phyloP scores from a whole-genome alignment of 2,329 filamentous ascomycete species.

The Orbilia quercus region DNA sequence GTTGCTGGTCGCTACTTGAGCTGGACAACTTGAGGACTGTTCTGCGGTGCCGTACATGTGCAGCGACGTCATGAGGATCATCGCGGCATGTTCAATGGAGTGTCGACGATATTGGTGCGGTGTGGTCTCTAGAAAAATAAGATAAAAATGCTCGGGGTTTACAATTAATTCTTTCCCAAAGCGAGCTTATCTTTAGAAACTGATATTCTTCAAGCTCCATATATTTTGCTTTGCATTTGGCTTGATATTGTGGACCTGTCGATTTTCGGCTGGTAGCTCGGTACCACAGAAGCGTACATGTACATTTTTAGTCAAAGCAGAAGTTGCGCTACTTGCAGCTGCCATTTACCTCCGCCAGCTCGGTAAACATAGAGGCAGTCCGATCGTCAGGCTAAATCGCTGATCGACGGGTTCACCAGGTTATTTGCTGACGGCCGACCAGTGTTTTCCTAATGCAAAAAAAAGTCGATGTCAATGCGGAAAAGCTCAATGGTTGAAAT shows the following conservation, averaged over 20 bases:
- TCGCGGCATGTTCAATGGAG: not conserved
- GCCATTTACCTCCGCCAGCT: conserved; percentile 3
- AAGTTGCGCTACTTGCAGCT: conserved; percentile 22
- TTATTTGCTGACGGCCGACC: conserved; percentile 39
- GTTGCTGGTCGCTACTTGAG: not conserved
- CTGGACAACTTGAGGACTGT: not conserved
- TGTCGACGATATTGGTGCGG: too few relatives aligned
- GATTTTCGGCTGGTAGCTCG: conserved; percentile 16
- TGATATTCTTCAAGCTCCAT: not conserved
- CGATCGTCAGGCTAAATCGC: conserved; percentile 47
- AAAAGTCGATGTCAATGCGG: not conserved
- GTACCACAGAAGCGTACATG: conserved; percentile 39
- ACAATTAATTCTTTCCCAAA: not conserved
- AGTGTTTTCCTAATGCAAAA: not conserved
- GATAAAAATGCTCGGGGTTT: conserved; percentile 6
- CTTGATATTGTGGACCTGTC: conserved; percentile 2
- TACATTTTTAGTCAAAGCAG: conserved; percentile 6
- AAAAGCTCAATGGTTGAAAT: too few relatives aligned
- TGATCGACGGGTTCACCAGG: conserved; percentile 46
- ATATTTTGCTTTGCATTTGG: conserved; percentile 11
- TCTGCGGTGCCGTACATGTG: conserved; percentile 18
- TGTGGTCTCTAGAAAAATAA: not conserved
- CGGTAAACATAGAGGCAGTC: conserved; percentile 5
- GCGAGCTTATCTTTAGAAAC: conserved; percentile 14
- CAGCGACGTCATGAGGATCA: conserved; percentile 43